A percentile compares a stretch with the other conserved stretches of the same genome.
Conservation (phyloP, 2,329 filamentous ascomycete species). For the Niveomyces coronatus region DNA sequence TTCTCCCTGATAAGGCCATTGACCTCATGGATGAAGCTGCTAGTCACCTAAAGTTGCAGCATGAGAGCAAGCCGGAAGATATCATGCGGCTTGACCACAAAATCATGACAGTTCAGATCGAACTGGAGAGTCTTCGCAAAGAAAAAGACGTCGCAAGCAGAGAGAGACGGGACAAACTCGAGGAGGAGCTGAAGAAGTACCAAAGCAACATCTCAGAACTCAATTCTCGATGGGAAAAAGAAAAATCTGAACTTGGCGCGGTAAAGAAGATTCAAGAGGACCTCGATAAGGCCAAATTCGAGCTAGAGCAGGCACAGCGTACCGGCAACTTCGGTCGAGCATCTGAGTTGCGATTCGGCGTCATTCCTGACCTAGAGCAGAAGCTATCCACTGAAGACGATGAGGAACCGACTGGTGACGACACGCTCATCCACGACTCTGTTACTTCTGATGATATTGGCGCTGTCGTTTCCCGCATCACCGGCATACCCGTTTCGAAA, state of each 20-base stretch:
- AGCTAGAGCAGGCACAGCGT: constrained; percentile 79
- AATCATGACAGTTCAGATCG: constrained; percentile 96
- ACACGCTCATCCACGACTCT: constrained; percentile 75
- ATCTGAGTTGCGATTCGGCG: constrained; percentile 82
- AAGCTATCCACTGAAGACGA: constrained; percentile 69
- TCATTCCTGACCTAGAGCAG: constrained; percentile 70
- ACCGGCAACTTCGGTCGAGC: constrained; percentile 82
- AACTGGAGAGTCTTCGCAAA: constrained; percentile 86
- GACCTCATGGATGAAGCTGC: constrained; percentile 95
- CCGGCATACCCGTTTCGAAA: constrained; percentile 86
- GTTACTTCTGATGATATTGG: constrained; percentile 96
- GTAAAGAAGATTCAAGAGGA: constrained; percentile 83
- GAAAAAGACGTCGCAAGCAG: constrained; percentile 85
- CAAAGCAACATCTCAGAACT: constrained; percentile 67
- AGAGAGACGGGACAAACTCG: constrained; percentile 78
- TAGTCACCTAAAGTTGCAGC: constrained; percentile 78
- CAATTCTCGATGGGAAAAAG: constrained; percentile 81
- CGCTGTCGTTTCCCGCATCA: constrained; percentile 78
- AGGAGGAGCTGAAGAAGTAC: constrained; percentile 63
- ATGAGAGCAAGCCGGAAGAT: constrained; percentile 92
- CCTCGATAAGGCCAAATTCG: constrained; percentile 75
- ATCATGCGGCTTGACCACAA: constrained; percentile 88
- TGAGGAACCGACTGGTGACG: constrained; percentile 22
- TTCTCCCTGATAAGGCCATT: constrained; percentile 93
- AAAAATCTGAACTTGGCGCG: constrained; percentile 72